Conservation (phyloP, 495 filamentous ascomycete species). For the Mytilinidion resinicola region DNA sequence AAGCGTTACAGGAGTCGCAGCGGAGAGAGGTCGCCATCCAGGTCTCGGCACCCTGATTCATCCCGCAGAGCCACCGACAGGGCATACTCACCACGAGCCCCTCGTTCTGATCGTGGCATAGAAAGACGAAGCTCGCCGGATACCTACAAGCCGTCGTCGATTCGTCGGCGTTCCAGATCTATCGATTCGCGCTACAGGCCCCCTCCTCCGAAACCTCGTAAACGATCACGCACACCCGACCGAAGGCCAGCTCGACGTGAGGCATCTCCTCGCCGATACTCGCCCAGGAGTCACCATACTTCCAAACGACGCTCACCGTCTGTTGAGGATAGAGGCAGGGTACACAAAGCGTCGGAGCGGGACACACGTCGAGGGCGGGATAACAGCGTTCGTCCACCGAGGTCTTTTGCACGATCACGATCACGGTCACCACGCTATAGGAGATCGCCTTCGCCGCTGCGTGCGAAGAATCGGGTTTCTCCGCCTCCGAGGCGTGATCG, state of each 20-base stretch:
- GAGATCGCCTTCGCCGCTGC: slow-evolving; percentile 8
- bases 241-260: slow-evolving; percentile 17
- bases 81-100: slow-evolving; percentile 27
- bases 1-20: slow-evolving; percentile 31
- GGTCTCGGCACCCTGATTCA: slow-evolving; percentile 15
- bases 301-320: slow-evolving; percentile 17
- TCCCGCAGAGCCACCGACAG: slow-evolving; percentile 23
- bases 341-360: slow-evolving; percentile 4
- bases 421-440: slow-evolving; percentile 21
- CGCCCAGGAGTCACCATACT: slow-evolving; percentile 15
- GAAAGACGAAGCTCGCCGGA: slow-evolving; percentile 24
- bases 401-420: slow-evolving; percentile 13
- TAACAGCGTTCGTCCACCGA: slow-evolving; percentile 1
- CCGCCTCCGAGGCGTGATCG: slow-evolving; percentile 1
- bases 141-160: slow-evolving; percentile 24
- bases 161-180: slow-evolving; percentile 31
- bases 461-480: slow-evolving; percentile 11
- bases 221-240: slow-evolving; percentile 22
- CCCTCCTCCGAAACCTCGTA: slow-evolving; percentile 14
- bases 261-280: slow-evolving; percentile 21
- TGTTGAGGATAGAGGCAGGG: slow-evolving; percentile 13
- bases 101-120: slow-evolving; percentile 25
- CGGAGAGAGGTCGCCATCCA: slow-evolving; percentile 23
- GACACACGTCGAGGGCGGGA: slow-evolving; percentile 12
- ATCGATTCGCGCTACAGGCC: slow-evolving; percentile 27